phyloP scores from a whole-genome alignment of 441 rosid species.

The Adansonia madagascariensis region DNA sequence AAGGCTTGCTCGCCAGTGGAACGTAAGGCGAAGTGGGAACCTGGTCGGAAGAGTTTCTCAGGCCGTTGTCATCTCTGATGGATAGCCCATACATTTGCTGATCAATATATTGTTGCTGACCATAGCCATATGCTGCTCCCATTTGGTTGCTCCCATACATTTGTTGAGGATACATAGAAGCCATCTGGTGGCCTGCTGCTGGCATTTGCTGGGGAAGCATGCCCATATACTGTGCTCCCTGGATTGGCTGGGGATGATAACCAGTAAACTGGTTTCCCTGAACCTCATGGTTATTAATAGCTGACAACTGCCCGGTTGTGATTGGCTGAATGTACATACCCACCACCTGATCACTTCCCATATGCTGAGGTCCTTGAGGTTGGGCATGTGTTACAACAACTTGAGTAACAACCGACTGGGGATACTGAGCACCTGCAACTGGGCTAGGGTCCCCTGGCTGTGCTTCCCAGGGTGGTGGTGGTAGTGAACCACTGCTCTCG shows the following conservation, averaged over 20 bases:
- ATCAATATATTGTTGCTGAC: conserved; percentile 68
- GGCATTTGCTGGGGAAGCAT: conserved; percentile 62
- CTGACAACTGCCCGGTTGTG: conserved; percentile 39
- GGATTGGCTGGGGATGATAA: conserved; percentile 45
- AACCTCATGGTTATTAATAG: conserved; percentile 34
- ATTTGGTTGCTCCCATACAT: conserved; percentile 67
- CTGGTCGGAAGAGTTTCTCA: conserved; percentile 55
- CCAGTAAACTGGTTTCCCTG: conserved; percentile 50
- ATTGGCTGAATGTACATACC: conserved; percentile 76
- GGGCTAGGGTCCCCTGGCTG: conserved; percentile 66
- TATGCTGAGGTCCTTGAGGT: conserved; percentile 53
- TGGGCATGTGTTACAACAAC: conserved; percentile 55
- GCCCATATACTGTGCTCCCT: conserved; percentile 59
- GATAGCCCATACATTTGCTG: conserved; percentile 83
- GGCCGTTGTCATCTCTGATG: conserved; percentile 58
- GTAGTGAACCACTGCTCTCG: conserved; percentile 60
- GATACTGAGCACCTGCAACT: conserved; percentile 58
- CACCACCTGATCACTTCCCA: conserved; percentile 49
- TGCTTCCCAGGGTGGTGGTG: conserved; percentile 99
- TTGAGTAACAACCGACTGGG: conserved; percentile 61
- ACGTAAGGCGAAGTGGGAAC: conserved; percentile 63
- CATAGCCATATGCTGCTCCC: conserved; percentile 58
- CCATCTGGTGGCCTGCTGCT: conserved; percentile 46
- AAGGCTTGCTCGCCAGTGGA: conserved; percentile 56
- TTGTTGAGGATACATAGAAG: conserved; percentile 69